Base-by-base conservation (phyloP, 371 early-diverging fungal genomes). In the Nematocida ironsii region DNA sequence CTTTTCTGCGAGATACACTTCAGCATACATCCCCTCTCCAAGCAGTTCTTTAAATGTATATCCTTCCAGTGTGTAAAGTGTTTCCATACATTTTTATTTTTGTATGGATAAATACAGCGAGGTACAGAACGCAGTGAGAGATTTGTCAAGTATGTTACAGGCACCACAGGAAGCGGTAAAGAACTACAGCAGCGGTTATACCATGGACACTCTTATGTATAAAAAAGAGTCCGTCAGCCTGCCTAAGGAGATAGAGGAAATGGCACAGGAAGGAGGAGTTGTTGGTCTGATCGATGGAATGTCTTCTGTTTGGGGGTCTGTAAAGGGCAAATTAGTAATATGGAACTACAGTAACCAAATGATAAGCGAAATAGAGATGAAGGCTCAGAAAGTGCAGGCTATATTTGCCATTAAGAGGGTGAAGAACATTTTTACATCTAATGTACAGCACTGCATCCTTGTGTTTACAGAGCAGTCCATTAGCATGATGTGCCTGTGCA, bases 1-100 rank as follows among this genome's bases (percentile, higher is more conserved):
- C 82, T 89, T 84, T 61, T 90, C 85, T 62, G 91, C 90, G 69
- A 90, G 86, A 88, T 90, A 90, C 33, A 91, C 90, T 75, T 89
- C 85, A 4, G 91, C 90, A 83, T 91, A 91, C 5, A 90, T 90
- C 16, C 91, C 91, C 80, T 91, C 91, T 42, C 91, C 91, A 18
- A 91, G 16, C 60, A 78, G 75, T 52, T 83, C 80, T 20, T 70
- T 58, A 69, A 84, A 81, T 42, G 72, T 73, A 71, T 87, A 87
- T 3, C 72, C 83, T 52, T 72, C 67, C 66, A 85, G 69, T n/a
- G n/a, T 48, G 48, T 78, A 78, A 62, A 71, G 54, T 42, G 20
- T 60, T 70, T 78, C 71, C 80, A 78, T 78, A 40, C 55, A n/a
- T 78, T 78, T 73, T 78, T 69, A 72, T 40, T 57, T 78, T 70